Evolutionary conservation across 352 stramenopile genomes (phyloP).

Genomic region (Phytophthora idaei): DNA sequence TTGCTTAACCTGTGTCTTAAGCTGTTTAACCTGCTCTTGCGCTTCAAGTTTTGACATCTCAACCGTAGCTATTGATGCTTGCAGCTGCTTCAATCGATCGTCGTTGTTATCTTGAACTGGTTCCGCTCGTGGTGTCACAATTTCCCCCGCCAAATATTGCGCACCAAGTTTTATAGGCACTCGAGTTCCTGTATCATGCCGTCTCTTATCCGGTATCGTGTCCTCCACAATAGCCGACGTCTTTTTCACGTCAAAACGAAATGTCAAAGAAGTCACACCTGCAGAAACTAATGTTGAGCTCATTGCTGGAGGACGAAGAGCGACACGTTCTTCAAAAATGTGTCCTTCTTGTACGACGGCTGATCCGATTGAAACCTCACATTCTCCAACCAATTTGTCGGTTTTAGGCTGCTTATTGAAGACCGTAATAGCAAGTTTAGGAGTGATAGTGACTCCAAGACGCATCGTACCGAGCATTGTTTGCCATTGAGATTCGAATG

Average conservation of each 20-base stretch:
- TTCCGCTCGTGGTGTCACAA: slow-evolving; percentile 22
- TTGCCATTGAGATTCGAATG: slow-evolving; percentile 63
- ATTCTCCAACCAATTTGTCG: slow-evolving; percentile 74
- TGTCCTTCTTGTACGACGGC: slow-evolving; percentile 76
- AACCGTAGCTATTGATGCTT: slow-evolving; percentile 29
- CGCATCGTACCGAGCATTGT: slow-evolving; percentile 55
- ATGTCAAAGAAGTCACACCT: slow-evolving; percentile 55
- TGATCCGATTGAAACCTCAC: slow-evolving; percentile 73
- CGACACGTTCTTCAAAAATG: slow-evolving; percentile 71
- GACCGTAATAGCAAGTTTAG: slow-evolving; percentile 68
- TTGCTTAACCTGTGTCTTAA: slow-evolving; percentile 58
- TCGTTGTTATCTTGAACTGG: slow-evolving; percentile 17
- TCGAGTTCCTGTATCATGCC: slow-evolving; percentile 9
- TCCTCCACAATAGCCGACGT: slow-evolving; percentile 9
- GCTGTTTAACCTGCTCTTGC: slow-evolving; percentile 49
- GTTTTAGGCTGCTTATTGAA: slow-evolving; percentile 76
- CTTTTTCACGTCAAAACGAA: slow-evolving; percentile 69
- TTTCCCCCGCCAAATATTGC: slow-evolving; percentile 36
- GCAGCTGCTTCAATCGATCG: slow-evolving; percentile 29
- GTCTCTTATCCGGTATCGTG: not conserved
- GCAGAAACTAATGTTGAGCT: slow-evolving; percentile 8
- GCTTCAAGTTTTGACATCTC: slow-evolving; percentile 53
- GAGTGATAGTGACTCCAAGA: slow-evolving; percentile 65
- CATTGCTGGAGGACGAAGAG: slow-evolving; percentile 44
- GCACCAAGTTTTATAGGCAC: slow-evolving; percentile 32